Conservation (phyloP, 2,329 filamentous ascomycete species). For the Beauveria brongniartii region DNA sequence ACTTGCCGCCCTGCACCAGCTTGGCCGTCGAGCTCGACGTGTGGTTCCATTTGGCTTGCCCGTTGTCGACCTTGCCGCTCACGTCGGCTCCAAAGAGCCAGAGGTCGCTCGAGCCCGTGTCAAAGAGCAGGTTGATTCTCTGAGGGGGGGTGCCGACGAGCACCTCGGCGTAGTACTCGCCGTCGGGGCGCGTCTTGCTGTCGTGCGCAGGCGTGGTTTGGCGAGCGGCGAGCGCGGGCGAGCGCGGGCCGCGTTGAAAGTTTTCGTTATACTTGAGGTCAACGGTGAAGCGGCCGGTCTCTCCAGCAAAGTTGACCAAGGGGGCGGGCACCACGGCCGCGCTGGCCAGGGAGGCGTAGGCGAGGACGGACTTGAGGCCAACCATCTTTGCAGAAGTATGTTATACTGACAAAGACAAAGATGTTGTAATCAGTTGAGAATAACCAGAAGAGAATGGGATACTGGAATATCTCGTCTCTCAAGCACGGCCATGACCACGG, state of each 20-base stretch:
- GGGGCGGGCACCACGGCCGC: background rate
- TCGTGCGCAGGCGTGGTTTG: background rate
- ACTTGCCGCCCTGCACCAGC: constrained; percentile 27
- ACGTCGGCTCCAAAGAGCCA: constrained; percentile 29
- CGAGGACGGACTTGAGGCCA: background rate
- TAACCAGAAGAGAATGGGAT: background rate
- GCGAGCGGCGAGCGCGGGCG: background rate
- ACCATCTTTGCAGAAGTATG: background rate
- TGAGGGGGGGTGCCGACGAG: constrained; percentile 25
- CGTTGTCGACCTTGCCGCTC: constrained; percentile 17
- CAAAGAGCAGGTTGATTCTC: constrained; percentile 32
- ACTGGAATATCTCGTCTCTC: background rate
- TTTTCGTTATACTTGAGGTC: constrained; percentile 8
- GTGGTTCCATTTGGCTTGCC: constrained; percentile 32
- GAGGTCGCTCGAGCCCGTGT: constrained; percentile 35
- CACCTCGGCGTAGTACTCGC: constrained; percentile 9
- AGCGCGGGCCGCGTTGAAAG: background rate
- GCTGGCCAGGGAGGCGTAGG: background rate
- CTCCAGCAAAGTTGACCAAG: background rate
- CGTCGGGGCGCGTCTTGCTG: constrained; percentile 3
- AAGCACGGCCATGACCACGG: background rate
- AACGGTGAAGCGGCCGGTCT: background rate
- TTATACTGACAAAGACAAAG: background rate
- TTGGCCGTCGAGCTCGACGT: constrained; percentile 29
- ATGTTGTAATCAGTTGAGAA: background rate